phyloP scores from a whole-genome alignment of 768 basidiomycete species.

The Cystobasidium ongulense region DNA sequence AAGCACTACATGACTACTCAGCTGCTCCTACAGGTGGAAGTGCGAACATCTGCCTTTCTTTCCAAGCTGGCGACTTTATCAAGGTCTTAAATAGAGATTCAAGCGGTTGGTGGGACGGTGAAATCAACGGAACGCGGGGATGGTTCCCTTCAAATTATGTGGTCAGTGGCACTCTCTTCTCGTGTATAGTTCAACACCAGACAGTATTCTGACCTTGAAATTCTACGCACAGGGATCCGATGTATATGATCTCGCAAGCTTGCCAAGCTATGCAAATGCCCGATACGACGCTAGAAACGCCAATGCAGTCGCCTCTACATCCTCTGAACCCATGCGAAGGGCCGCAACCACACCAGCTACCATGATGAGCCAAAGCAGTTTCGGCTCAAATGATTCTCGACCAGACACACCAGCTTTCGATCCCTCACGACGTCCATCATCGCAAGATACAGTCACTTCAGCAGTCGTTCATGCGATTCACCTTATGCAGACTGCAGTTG shows the following conservation, averaged over 20 bases:
- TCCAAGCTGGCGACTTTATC: conserved; percentile 82
- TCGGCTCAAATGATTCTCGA: neutral
- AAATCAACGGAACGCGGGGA: conserved; percentile 58
- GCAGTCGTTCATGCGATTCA: conserved; percentile 77
- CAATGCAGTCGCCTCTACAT: neutral
- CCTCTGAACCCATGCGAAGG: conserved; percentile 14
- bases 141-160: conserved; percentile 98
- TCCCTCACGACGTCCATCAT: neutral
- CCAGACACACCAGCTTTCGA: conserved; percentile 3
- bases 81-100: conserved; percentile 76
- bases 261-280: neutral
- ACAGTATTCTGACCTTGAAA: neutral
- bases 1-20: conserved; percentile 88
- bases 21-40: conserved; percentile 50
- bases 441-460: conserved; percentile 53
- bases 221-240: conserved; percentile 21
- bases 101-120: conserved; percentile 98
- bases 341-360: conserved; percentile 11
- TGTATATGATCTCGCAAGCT: neutral
- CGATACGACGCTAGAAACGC: neutral
- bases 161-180: conserved; percentile 34
- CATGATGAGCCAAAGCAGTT: neutral
- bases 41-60: conserved; percentile 65
- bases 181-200: neutral
- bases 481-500: conserved; percentile 74